Evolutionary conservation across 1,284 basidiomycete genomes (phyloP).

Genomic region (Psilocybe mexicana): DNA sequence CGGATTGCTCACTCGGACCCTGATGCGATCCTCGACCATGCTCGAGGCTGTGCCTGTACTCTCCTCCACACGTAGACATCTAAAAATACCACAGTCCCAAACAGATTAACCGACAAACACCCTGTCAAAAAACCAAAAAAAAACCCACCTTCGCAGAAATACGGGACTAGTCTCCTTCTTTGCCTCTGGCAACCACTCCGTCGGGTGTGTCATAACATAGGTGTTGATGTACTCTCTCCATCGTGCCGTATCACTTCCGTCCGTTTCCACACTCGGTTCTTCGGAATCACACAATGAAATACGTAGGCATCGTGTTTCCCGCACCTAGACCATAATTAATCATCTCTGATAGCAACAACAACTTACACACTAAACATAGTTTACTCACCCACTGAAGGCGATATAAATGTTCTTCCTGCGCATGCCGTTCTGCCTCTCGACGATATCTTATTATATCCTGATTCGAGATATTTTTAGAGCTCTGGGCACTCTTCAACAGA

Average conservation of each 20-base stretch:
- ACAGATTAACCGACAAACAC: conserved; percentile 30
- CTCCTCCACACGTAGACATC: conserved; percentile 33
- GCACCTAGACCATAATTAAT: conserved; percentile 49
- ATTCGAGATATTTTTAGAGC: conserved; percentile 54
- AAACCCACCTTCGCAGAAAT: conserved; percentile 49
- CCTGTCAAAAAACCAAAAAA: conserved; percentile 11
- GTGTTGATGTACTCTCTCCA: conserved; percentile 91
- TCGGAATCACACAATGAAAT: conserved; percentile 80
- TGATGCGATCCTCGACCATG: conserved; percentile 39
- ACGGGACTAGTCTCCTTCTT: conserved; percentile 43
- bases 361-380: conserved; percentile 19
- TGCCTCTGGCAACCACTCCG: conserved; percentile 62
- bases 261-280: conserved; percentile 74
- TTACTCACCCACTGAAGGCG: conserved; percentile 85
- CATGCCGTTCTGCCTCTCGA: conserved; percentile 84
- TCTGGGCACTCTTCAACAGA: conserved; percentile 56
- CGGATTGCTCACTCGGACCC: conserved; percentile 63
- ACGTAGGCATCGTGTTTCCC: conserved; percentile 60
- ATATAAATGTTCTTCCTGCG: conserved; percentile 90
- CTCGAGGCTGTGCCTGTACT: conserved; percentile 32
- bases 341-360: neutral
- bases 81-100: conserved; percentile 32
- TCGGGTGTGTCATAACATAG: conserved; percentile 73
- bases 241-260: conserved; percentile 46
- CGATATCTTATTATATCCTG: conserved; percentile 89